phyloP scores from a whole-genome alignment of 192 early-diverging fungal species.

The Chytriomyces confervae region DNA sequence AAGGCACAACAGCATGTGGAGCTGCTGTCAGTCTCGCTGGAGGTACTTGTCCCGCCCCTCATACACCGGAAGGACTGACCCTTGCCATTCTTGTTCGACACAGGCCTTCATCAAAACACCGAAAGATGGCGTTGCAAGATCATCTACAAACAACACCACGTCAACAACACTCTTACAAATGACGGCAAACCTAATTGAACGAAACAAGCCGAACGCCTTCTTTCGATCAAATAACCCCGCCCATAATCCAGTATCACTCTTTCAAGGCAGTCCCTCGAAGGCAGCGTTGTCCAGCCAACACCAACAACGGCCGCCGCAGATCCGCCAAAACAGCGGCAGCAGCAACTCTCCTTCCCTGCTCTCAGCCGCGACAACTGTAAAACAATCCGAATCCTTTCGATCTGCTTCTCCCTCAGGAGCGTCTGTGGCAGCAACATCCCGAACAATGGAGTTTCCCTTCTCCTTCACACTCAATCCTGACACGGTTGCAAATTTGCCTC shows the following conservation, averaged over 20 bases:
- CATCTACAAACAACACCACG: background rate
- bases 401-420: background rate
- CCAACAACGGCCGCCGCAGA: too few species aligned
- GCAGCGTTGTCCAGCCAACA: too few species aligned
- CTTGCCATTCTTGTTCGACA: background rate
- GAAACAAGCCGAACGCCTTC: background rate
- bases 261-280: too few species aligned
- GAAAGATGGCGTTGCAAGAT: background rate
- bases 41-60: background rate
- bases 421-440: background rate
- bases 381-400: background rate
- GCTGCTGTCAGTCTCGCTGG: background rate
- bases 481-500: background rate
- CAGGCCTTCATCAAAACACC: slow-evolving; percentile 1
- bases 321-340: too few species aligned
- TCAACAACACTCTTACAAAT: background rate
- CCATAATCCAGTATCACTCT: too few species aligned
- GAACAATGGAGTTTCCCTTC: slow-evolving; percentile 15
- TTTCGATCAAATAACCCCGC: too few species aligned
- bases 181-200: background rate
- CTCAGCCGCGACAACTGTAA: too few species aligned
- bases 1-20: background rate
- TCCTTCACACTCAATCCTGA: slow-evolving; percentile 6
- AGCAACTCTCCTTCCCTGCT: too few species aligned
- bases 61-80: background rate